These are phyloP conservation scores for Venustampulla echinocandica DNA, from an alignment of 495 filamentous ascomycete genomes.

Conservation along the genomic window DNA sequence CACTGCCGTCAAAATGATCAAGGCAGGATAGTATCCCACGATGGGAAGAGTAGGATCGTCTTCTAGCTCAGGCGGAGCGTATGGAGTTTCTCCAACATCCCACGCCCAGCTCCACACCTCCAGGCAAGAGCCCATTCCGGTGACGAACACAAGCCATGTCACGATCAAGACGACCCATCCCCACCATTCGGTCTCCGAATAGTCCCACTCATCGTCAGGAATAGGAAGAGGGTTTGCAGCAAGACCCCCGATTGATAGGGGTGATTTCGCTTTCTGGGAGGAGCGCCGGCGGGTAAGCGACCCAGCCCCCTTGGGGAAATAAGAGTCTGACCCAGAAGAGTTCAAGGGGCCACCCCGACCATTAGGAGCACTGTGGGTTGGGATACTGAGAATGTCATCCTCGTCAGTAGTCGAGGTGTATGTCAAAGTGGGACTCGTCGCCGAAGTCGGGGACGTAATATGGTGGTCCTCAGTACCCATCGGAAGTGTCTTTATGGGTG, in stretches of 20 bases:
- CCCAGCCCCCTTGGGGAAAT: conserved; percentile 40
- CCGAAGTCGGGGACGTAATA: conserved; percentile 18
- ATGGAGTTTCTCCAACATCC: conserved; percentile 95
- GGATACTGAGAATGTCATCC: conserved; percentile 60
- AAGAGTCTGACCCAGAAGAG: conserved; percentile 55
- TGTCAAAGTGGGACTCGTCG: conserved; percentile 48
- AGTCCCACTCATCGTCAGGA: conserved; percentile 61
- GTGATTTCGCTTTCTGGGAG: conserved; percentile 51
- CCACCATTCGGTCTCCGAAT: conserved; percentile 92
- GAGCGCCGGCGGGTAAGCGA: conserved; percentile 40
- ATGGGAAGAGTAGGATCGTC: conserved; percentile 91
- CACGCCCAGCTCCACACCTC: conserved; percentile 99
- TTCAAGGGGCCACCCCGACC: conserved; percentile 34
- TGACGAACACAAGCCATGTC: conserved; percentile 91
- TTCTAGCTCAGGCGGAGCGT: conserved; percentile 85
- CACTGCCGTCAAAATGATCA: conserved; percentile 84
- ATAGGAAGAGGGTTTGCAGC: conserved; percentile 31
- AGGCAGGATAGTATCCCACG: conserved; percentile 89
- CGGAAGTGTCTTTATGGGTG: conserved; percentile 24
- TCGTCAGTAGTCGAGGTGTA: conserved; percentile 73
- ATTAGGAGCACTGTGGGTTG: conserved; percentile 28
- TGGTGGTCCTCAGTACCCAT: conserved; percentile 17
- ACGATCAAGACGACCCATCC: conserved; percentile 83
- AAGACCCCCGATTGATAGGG: conserved; percentile 42
- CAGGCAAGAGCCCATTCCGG: conserved; percentile 89